Evolutionary conservation across 2,329 filamentous ascomycete genomes (phyloP), one percentile per base, ranked within the genome.

Genomic region (Colletotrichum sp.): DNA sequence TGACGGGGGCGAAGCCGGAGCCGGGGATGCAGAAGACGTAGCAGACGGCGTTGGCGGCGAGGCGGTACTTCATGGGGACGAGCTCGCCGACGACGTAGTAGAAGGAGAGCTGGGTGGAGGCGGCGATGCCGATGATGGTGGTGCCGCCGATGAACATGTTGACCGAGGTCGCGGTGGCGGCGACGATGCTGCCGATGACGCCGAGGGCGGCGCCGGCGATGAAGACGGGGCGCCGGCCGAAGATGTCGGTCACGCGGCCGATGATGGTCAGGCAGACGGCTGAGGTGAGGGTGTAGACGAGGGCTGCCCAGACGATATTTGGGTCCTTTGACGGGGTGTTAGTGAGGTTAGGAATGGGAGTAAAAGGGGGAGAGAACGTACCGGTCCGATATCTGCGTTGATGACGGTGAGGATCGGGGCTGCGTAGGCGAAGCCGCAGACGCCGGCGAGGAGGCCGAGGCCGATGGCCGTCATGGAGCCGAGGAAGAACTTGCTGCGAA

Each of bases 21-120:
- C 80, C 78, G n/a, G 81, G 83, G 71, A 83, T 79, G 16, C 80
- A 81, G 34, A 81, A 80, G 57, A 83, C 64, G 76, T 84, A 85
- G 30, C 84, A 80, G 65, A 81, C 80, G 12, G 81, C 79, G 66
- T 82, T 82, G 30, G 81, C 82, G 12, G 79, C 61, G 57, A 83
- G 81, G 36, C 85, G 84, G 30, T 81, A 77, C 77, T 83, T 83
- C 78, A 84, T 85, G 13, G 84, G 83, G 8, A 86, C 83, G 24
- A 86, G 80, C 78, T 87, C 85, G 16, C 80, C 81, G 72, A 85
- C 79, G 34, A 84, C 81, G 61, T 83, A 83, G 69, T 79, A 81
- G 81, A 83, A 86, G 18, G 82, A 83, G 26, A 86, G 79, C 77
- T 86, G 85, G 3, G 81, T 81, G 8, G 84, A 77, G 6, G 81